These are phyloP conservation scores for Scheffersomyces lignicola DNA, from an alignment of 1,139 yeast species.

Conservation along the genomic window DNA sequence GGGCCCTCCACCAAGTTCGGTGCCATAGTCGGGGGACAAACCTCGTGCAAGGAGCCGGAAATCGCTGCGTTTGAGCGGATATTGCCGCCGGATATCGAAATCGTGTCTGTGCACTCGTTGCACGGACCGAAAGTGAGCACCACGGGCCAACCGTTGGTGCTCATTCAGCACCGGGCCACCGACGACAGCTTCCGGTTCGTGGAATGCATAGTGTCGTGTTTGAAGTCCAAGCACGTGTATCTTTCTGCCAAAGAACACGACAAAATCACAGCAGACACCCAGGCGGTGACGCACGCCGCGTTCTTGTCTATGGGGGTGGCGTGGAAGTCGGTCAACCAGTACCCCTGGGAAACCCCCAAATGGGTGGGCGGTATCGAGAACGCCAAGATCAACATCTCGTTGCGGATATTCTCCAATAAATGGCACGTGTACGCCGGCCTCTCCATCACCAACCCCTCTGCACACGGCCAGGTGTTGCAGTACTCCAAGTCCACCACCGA, in stretches of 20 bases:
- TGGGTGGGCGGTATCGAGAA: slow-evolving; percentile 96
- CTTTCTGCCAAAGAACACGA: slow-evolving; percentile 87
- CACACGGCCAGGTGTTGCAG: slow-evolving; percentile 87
- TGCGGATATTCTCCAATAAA: slow-evolving; percentile 86
- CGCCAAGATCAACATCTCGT: slow-evolving; percentile 89
- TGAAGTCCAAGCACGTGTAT: slow-evolving; percentile 76
- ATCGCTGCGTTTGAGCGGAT: slow-evolving; percentile 77
- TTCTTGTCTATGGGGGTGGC: slow-evolving; percentile 96
- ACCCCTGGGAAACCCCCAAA: slow-evolving; percentile 88
- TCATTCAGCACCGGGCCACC: slow-evolving; percentile 71
- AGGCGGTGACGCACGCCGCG: slow-evolving; percentile 98
- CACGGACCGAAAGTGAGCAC: slow-evolving; percentile 94
- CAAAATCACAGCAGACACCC: slow-evolving; percentile 94
- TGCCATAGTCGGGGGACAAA: slow-evolving; percentile 96
- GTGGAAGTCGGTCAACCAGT: slow-evolving; percentile 79
- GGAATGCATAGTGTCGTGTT: slow-evolving; percentile 62
- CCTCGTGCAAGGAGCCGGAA: slow-evolving; percentile 92
- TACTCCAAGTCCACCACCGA: slow-evolving; percentile 85
- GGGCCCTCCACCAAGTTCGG: slow-evolving; percentile 89
- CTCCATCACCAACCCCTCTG: slow-evolving; percentile 93
- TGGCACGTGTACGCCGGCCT: slow-evolving; percentile 99
- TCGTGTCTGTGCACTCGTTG: slow-evolving; percentile 83
- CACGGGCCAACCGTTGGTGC: slow-evolving; percentile 87
- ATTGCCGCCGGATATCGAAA: slow-evolving; percentile 77
- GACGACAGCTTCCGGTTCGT: slow-evolving; percentile 61